These are phyloP conservation scores for Cicer arietinum DNA, from an alignment of 306 rosid species.

Conservation along the genomic window DNA sequence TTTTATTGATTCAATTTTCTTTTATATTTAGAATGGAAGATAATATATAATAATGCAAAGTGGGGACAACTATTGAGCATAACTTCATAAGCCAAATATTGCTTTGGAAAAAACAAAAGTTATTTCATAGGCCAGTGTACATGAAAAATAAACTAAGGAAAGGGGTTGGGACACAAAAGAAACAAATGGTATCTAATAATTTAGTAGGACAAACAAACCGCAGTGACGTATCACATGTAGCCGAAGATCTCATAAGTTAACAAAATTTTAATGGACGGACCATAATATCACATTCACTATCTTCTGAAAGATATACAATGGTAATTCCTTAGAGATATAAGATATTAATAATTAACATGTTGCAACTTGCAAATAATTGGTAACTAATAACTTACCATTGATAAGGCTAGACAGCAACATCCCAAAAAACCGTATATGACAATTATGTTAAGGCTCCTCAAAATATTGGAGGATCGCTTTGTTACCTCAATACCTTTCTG, in stretches of 20 bases:
- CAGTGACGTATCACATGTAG: constrained; percentile 33
- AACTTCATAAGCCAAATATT: constrained; percentile 30
- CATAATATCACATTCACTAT: constrained; percentile 20
- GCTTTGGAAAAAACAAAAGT: neutral
- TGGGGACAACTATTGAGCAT: constrained; percentile 37
- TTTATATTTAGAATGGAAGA: too few species aligned
- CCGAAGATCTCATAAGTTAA: neutral
- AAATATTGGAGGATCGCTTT: neutral
- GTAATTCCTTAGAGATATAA: neutral
- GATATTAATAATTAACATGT: constrained; percentile 7
- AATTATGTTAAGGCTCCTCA: neutral
- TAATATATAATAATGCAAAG: neutral
- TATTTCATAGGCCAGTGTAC: neutral
- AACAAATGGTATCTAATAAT: constrained; percentile 39
- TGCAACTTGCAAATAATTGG: neutral
- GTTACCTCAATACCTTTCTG: neutral
- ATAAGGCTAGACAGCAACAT: constrained; percentile 1
- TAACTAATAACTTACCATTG: constrained; percentile 3
- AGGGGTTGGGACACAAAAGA: neutral
- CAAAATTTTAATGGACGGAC: constrained; percentile 15
- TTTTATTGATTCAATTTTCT: too few species aligned
- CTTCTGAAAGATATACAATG: neutral
- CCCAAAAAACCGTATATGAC: constrained; percentile 14
- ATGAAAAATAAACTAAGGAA: neutral
- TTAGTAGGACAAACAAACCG: constrained; percentile 36